Conservation (phyloP, 176 grass and related monocot genomes). For the Dactylis glomerata region DNA sequence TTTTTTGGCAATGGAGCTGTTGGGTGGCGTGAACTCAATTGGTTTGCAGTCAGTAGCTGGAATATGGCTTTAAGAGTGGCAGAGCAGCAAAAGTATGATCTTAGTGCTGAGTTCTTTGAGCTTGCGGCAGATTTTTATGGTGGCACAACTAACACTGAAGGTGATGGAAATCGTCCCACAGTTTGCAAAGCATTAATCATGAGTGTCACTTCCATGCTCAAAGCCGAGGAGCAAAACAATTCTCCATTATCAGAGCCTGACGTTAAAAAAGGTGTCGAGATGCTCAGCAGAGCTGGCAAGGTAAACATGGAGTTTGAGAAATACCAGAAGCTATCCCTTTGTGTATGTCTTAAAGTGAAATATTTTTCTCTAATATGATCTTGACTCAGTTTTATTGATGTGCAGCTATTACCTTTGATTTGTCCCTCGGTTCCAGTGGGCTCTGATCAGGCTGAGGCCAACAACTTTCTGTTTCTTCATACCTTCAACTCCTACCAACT, state of each 20-base stretch:
- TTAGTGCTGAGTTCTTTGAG: slow-evolving; percentile 70
- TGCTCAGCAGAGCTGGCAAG: slow-evolving; percentile 85
- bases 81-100: slow-evolving; percentile 56
- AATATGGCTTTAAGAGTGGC: slow-evolving; percentile 56
- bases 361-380: slow-evolving; percentile 23
- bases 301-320: slow-evolving; percentile 45
- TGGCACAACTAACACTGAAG: slow-evolving; percentile 27
- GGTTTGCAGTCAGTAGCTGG: slow-evolving; percentile 74
- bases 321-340: slow-evolving; percentile 18
- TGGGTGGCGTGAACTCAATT: slow-evolving; percentile 66
- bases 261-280: slow-evolving; percentile 75
- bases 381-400: slow-evolving; percentile 28
- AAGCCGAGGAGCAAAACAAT: slow-evolving; percentile 55
- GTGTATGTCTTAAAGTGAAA: slow-evolving; percentile 1
- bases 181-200: slow-evolving; percentile 79
- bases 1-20: slow-evolving; percentile 69
- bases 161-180: slow-evolving; percentile 39
- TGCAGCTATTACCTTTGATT: slow-evolving; percentile 55
- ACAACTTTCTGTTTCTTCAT: slow-evolving; percentile 54
- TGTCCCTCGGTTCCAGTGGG: slow-evolving; percentile 30
- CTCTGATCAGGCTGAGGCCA: slow-evolving; percentile 44
- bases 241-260: slow-evolving; percentile 55
- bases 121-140: slow-evolving; percentile 68
- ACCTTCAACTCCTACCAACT: slow-evolving; percentile 64
- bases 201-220: slow-evolving; percentile 61